Percentiles rank a stretch among this genome's conserved stretches.
Evolutionary conservation across 371 early-diverging fungal species (phyloP).

Genomic region (Mucor saturninus): DNA sequence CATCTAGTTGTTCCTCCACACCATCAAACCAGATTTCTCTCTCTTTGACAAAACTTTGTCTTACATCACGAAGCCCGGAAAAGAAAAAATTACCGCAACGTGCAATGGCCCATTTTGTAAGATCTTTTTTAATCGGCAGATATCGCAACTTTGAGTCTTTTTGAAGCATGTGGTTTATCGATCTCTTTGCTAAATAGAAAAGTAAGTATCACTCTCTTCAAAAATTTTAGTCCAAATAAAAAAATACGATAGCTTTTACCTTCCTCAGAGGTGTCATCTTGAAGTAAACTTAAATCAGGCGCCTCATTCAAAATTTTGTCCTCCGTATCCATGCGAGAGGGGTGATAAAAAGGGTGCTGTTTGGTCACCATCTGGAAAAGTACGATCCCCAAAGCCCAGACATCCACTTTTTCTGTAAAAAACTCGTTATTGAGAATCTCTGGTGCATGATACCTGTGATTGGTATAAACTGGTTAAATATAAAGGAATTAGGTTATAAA

Average conservation of each 20-base stretch:
- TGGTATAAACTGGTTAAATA: background rate
- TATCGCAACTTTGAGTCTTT: background rate
- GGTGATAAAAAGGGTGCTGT: background rate
- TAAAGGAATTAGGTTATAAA: background rate
- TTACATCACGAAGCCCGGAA: background rate
- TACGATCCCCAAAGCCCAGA: slow-evolving; percentile 9
- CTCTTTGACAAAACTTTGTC: background rate
- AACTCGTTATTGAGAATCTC: slow-evolving; percentile 1
- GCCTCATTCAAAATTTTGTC: slow-evolving; percentile 2
- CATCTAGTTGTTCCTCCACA: background rate
- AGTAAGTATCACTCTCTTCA: background rate
- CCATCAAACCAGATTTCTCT: slow-evolving; percentile 2
- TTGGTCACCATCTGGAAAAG: slow-evolving; percentile 1
- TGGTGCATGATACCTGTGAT: slow-evolving; percentile 13
- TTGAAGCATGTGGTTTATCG: background rate
- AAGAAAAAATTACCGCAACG: background rate
- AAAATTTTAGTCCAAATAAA: no score
- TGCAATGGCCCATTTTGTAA: background rate
- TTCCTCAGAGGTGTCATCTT: background rate
- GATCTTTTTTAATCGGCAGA: background rate
- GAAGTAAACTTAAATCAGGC: background rate
- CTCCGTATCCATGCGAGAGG: background rate
- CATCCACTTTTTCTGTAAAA: slow-evolving; percentile 10
- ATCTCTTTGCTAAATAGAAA: background rate
- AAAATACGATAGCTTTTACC: background rate